Base-by-base conservation (phyloP, 768 basidiomycete species). In the Tylopilus sp. region DNA sequence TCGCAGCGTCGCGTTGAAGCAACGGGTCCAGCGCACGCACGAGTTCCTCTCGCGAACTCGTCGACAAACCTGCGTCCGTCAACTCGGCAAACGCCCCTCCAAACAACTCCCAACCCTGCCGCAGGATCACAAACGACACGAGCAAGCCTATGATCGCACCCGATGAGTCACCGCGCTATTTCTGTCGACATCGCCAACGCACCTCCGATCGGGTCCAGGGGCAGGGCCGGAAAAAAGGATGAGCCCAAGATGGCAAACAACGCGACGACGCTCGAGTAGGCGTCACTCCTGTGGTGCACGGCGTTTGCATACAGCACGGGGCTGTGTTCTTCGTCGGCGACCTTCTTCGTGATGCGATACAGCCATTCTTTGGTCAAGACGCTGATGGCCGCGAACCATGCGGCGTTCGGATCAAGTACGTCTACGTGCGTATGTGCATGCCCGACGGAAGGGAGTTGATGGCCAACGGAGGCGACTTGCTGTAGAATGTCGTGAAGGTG, bases 221-320 rank as follows among this genome's bases (percentile, higher is more conserved):
- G 89, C 49, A 91, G 65, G n/a, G 81, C 76, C 16, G 94, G 93
- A 69, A 89, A 89, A 59, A 84, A 76, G 76, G 90, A 90, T 11
- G 87, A 91, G 13, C 95, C 93, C 9, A 98, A 72, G 64, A 99
- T 99, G 16, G 96, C 95, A 42, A 88, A 80, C 50, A 98, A 81
- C 12, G 95, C 93, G 49, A 99, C 92, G 45, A 87, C 60, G 61
- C 93, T 95, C 4, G 93, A 94, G 64, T 94, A 92, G 7, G 92
- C 93, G 68, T 99, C 97, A 58, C 91, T 94, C n/a, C 97, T 82
- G 72, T 99, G 97, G 69, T 98, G 96, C 51, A 94, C 80, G 7
- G 96, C 97, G 68, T 98, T 99, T n/a, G 97, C 97, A 19, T 87
- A 75, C 48, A 99, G 72, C 1, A 99, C 97, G 5, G 92, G 90